These are phyloP conservation scores for Sporothrix inflata DNA, from an alignment of 2,329 filamentous ascomycete genomes.

Conservation along the genomic window DNA sequence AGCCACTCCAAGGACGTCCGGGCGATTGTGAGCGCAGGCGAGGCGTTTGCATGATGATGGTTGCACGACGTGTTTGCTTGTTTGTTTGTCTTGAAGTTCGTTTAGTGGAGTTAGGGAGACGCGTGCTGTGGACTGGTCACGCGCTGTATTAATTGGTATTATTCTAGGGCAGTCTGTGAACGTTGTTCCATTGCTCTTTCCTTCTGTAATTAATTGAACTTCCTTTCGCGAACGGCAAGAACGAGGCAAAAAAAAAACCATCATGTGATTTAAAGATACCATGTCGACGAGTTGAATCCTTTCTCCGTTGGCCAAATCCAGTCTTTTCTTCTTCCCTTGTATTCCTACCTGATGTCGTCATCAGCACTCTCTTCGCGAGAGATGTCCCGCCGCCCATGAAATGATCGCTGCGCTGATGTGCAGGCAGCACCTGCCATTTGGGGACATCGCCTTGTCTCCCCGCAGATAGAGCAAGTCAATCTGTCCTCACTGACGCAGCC, in stretches of 20 bases:
- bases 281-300: no score
- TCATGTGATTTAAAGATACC: no score
- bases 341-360: no score
- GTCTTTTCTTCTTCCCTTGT: no score
- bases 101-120: neutral
- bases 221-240: no score
- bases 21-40: neutral
- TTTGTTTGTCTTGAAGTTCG: neutral
- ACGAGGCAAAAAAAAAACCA: no score
- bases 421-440: neutral
- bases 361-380: neutral
- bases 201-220: neutral
- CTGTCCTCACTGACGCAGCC: no score
- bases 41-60: neutral
- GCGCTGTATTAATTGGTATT: neutral
- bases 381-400: neutral
- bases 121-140: neutral
- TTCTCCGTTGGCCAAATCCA: no score
- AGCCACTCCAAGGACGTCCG: neutral
- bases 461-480: neutral
- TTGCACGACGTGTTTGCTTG: neutral
- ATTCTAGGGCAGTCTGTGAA: neutral
- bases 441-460: neutral
- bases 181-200: neutral
- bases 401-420: neutral